Conservation (phyloP, 1,284 basidiomycete genomes). For the Moesziomyces sp. region DNA sequence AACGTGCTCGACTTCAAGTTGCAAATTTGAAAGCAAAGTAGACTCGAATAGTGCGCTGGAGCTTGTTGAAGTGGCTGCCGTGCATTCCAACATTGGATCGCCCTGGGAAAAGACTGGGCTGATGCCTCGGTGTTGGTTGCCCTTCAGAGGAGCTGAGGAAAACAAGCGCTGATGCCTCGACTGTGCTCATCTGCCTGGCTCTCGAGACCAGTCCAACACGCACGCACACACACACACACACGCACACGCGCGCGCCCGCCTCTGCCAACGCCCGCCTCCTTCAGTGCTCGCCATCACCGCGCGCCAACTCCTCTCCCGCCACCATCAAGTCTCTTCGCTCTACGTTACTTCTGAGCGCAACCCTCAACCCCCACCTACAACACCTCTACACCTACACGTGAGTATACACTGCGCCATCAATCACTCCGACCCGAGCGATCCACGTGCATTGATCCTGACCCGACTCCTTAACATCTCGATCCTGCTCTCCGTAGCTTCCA, state of each 20-base stretch:
- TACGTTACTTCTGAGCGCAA: conserved; percentile 64
- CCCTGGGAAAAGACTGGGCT: not conserved
- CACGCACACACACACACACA: not conserved
- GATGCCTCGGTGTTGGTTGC: not conserved
- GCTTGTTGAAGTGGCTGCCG: no score
- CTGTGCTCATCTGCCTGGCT: not conserved
- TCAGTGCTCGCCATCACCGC: conserved; percentile 5
- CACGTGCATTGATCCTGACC: no score
- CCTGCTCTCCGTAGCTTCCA: not conserved
- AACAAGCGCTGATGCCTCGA: not conserved
- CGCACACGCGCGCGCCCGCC: no score
- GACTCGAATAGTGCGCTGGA: not conserved
- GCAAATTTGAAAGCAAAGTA: not conserved
- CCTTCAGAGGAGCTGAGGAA: not conserved
- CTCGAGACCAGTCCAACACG: not conserved
- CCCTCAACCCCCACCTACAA: conserved; percentile 5
- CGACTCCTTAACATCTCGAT: no score
- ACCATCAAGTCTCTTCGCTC: conserved; percentile 55
- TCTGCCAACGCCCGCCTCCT: not conserved
- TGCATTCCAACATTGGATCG: no score
- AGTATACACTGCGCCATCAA: conserved; percentile 7
- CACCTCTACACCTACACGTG: conserved; percentile 19
- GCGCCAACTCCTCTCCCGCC: conserved; percentile 23
- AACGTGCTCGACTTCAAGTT: not conserved
- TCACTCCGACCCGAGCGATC: not conserved